Evolutionary conservation across 179 eudicot genomes (phyloP).

Genomic region (Beta corolliflora): DNA sequence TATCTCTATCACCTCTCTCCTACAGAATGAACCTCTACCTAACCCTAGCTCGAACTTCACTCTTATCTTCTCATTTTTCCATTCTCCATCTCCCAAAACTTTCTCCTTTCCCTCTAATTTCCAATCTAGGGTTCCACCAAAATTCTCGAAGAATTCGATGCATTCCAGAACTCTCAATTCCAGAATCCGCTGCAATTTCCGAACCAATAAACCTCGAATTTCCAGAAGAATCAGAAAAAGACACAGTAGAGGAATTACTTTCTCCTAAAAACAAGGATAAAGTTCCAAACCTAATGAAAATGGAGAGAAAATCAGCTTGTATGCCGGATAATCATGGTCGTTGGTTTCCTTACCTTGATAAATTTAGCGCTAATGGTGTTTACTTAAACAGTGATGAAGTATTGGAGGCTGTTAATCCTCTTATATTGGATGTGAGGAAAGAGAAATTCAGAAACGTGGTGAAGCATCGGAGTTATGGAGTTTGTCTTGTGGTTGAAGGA

Average conservation of each 20-base stretch:
- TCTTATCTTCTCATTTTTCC: slow-evolving; percentile 36
- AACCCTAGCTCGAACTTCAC: slow-evolving; percentile 55
- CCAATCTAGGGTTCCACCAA: slow-evolving; percentile 22
- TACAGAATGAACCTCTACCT: slow-evolving; percentile 50
- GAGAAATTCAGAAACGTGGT: slow-evolving; percentile 68
- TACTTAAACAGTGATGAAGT: slow-evolving; percentile 63
- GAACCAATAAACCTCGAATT: slow-evolving; percentile 21
- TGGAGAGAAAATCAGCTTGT: slow-evolving; percentile 50
- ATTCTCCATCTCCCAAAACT: neutral
- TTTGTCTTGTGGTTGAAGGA: slow-evolving; percentile 92
- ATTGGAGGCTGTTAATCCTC: slow-evolving; percentile 66
- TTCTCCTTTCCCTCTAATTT: neutral
- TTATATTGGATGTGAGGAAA: slow-evolving; percentile 66
- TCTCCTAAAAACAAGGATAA: slow-evolving; percentile 38
- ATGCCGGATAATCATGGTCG: slow-evolving; percentile 13
- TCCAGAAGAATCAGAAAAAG: slow-evolving; percentile 36
- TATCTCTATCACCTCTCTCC: neutral
- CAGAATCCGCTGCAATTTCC: slow-evolving; percentile 25
- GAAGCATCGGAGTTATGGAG: slow-evolving; percentile 70
- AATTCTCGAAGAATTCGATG: neutral
- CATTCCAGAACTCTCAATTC: slow-evolving; percentile 24
- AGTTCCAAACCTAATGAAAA: slow-evolving; percentile 60
- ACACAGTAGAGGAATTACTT: slow-evolving; percentile 54
- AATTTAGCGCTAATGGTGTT: slow-evolving; percentile 38
- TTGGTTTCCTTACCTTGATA: slow-evolving; percentile 89